Evolutionary conservation across 2,329 filamentous ascomycete species (phyloP), one percentile per base, ranked within the genome.

Genomic region (Stagonosporopsis cucurbitacearum): DNA sequence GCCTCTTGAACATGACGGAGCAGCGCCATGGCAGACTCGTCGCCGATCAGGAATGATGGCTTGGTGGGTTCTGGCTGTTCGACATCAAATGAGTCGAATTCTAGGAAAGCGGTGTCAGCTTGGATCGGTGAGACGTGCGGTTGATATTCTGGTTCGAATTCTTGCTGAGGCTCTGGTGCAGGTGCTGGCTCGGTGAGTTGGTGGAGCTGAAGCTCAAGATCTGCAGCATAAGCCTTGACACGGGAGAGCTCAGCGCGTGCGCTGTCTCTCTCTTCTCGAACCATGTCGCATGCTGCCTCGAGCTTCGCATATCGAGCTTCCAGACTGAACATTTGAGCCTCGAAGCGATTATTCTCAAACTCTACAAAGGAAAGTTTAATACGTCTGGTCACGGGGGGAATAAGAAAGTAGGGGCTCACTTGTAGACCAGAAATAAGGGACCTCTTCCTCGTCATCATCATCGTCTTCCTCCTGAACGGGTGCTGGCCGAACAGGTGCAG

Each of bases 1-100:
- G 60, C 54, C 36, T 56, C 58, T 54, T 67, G 63, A 19, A 69
- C 60, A 28, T 64, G 60, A 33, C 60, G 57, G 13, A 69, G 66
- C 13, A 69, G 60, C 4, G 62, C 66, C 17, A 66, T 42, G 6
- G 66, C 66, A 8, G 59, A 58, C 46, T 64, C 63, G 28, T 48
- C 64, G 41, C 65, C 59, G 22, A 47, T 58, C 22, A 63, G 35
- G 22, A 61, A 64, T 7, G 55, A 50, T 22, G 59, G 43, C 25
- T 59, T 52, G 13, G 45, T 49, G n/a, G 53, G 36, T 8, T 56
- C 47, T 32, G 59, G 20, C 15, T 61, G 42, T 1, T 53, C 45
- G 33, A 53, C 40, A 19, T 53, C 39, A 22, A 65, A 61, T n/a
- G 52, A 55, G 49, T 66, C 62, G 54, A 66, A 66, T 28, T 62